These are phyloP conservation scores for Neurospora sp. DNA, from an alignment of 495 filamentous ascomycete species.

Conservation along the genomic window DNA sequence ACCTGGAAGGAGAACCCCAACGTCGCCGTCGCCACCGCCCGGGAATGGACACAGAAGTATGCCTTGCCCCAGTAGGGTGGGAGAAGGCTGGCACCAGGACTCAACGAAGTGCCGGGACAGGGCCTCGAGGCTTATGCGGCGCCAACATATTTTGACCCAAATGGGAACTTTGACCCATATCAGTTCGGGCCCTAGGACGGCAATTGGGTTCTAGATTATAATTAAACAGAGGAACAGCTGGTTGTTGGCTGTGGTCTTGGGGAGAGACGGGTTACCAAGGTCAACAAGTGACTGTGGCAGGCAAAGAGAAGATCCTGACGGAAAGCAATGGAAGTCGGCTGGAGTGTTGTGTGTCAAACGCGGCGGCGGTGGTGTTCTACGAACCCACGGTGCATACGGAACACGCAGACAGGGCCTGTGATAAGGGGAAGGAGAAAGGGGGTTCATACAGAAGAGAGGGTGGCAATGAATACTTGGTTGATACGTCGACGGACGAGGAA, in stretches of 20 bases:
- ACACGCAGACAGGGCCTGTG: background rate
- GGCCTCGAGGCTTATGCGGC: background rate
- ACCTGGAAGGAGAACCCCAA: constrained; percentile 93
- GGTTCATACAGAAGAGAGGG: background rate
- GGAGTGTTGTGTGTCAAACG: background rate
- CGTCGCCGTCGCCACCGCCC: constrained; percentile 80
- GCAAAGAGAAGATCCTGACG: background rate
- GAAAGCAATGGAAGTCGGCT: background rate
- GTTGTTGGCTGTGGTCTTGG: background rate
- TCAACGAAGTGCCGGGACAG: background rate
- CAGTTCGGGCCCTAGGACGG: background rate
- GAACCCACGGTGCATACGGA: background rate
- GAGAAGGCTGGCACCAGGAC: background rate
- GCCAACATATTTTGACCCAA: background rate
- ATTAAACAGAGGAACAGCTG: background rate
- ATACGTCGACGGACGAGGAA: background rate
- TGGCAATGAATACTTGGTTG: background rate
- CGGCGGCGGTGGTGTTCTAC: background rate
- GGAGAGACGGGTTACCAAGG: background rate
- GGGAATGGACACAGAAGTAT: constrained; percentile 76
- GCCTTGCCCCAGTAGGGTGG: constrained; percentile 32
- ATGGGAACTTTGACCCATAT: background rate
- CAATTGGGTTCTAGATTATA: background rate
- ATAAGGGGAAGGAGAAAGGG: background rate
- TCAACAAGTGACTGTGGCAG: background rate